Evolutionary conservation across 1,139 yeast species (phyloP).

Genomic region (Magnusiomyces tetraspermus): DNA sequence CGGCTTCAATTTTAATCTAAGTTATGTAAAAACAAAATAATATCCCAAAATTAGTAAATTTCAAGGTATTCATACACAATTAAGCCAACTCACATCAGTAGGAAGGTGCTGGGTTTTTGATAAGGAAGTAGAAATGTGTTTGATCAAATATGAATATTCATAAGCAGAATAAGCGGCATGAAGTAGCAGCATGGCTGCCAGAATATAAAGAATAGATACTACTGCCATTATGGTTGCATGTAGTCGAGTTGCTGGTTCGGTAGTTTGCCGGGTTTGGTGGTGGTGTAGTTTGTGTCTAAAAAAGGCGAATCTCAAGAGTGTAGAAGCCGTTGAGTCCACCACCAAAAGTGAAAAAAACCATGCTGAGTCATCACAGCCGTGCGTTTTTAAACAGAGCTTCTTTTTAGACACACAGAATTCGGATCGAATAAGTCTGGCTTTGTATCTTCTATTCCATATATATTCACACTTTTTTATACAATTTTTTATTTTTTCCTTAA

Average conservation of each 20-base stretch:
- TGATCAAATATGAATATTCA: slow-evolving; percentile 27
- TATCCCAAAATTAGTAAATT: neutral
- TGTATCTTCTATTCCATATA: too few species aligned
- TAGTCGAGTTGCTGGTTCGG: too few species aligned
- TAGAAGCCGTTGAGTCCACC: too few species aligned
- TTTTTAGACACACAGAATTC: too few species aligned
- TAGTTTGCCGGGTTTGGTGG: too few species aligned
- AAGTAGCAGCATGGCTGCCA: slow-evolving; percentile 23
- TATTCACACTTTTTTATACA: too few species aligned
- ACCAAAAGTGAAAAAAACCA: too few species aligned
- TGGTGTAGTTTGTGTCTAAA: too few species aligned
- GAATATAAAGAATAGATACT: slow-evolving; percentile 14
- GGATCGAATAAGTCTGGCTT: too few species aligned
- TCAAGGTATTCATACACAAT: neutral
- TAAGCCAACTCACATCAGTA: slow-evolving; percentile 22
- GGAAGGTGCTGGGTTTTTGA: slow-evolving; percentile 21
- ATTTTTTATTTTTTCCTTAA: neutral
- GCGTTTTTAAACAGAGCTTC: too few species aligned
- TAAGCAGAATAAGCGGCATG: slow-evolving; percentile 33
- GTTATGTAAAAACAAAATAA: neutral
- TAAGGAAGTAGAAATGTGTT: slow-evolving; percentile 17
- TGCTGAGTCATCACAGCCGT: too few species aligned
- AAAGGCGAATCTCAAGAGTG: too few species aligned
- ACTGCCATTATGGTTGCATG: neutral
- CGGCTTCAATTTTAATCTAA: slow-evolving; percentile 30